Percentiles rank a stretch among this genome's conserved stretches.
Evolutionary conservation across 2,329 filamentous ascomycete species (phyloP).

Genomic region (Penicillium nordicum): DNA sequence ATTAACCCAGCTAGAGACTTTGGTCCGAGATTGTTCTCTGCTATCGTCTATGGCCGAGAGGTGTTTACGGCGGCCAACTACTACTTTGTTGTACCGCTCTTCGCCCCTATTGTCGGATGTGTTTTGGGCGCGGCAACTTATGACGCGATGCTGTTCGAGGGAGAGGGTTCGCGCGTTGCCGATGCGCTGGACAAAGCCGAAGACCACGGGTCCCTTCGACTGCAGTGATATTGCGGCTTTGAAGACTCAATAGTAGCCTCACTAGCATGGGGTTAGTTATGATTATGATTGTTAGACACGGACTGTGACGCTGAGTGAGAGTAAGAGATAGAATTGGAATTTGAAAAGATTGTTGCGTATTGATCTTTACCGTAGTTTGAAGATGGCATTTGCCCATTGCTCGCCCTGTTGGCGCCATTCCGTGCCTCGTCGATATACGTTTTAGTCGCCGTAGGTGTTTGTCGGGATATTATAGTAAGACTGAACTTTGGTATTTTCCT

Average conservation of each 20-base stretch:
- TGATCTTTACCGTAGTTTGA: too few relatives aligned
- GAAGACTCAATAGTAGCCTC: neutral
- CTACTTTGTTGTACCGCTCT: constrained; percentile 31
- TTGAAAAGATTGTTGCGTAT: neutral
- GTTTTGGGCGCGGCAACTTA: constrained; percentile 28
- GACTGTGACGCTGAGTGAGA: neutral
- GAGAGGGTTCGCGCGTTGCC: constrained; percentile 30
- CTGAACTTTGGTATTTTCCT: too few relatives aligned
- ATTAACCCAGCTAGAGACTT: constrained; percentile 33
- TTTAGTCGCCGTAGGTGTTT: too few relatives aligned
- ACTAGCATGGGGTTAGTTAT: neutral
- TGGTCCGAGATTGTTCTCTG: constrained; percentile 30
- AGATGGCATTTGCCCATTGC: too few relatives aligned
- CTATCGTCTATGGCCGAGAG: constrained; percentile 29
- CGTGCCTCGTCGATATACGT: too few relatives aligned
- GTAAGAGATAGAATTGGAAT: neutral
- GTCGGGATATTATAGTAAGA: too few relatives aligned
- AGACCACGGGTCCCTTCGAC: constrained; percentile 21
- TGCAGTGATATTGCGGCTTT: constrained; percentile 14
- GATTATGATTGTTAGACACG: neutral
- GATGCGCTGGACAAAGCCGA: constrained; percentile 26
- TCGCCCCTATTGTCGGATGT: constrained; percentile 29
- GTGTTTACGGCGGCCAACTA: constrained; percentile 28
- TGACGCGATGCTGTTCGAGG: constrained; percentile 28
- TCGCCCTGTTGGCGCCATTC: too few relatives aligned